phyloP scores from a whole-genome alignment of 805 yeast species.

The Metschnikowia colocasiae region DNA sequence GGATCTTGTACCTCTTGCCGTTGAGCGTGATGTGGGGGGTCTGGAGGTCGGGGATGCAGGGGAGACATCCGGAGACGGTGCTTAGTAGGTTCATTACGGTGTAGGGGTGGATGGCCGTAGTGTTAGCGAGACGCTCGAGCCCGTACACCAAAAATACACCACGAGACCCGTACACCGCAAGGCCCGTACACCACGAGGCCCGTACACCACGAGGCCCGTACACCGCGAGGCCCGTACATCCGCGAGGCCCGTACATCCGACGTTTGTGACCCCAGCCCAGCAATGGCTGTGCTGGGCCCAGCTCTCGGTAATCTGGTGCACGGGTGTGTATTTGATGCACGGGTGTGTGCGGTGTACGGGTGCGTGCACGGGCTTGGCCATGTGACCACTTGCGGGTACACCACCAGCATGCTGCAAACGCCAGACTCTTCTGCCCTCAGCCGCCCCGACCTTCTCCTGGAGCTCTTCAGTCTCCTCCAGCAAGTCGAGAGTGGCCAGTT shows the following conservation, averaged over 20 bases:
- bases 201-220: background rate
- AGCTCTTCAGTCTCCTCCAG: conserved; percentile 33
- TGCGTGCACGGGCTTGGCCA: no score
- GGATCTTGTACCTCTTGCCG: conserved; percentile 56
- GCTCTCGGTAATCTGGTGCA: no score
- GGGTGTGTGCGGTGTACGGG: background rate
- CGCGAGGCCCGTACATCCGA: no score
- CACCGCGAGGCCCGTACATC: background rate
- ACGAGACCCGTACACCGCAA: background rate
- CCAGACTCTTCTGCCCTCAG: background rate
- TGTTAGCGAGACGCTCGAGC: no score
- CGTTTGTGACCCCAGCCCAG: no score
- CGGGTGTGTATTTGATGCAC: no score
- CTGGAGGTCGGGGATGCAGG: conserved; percentile 42
- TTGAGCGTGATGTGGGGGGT: conserved; percentile 62
- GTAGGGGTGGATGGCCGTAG: background rate
- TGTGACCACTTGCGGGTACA: no score
- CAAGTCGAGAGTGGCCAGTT: conserved; percentile 33
- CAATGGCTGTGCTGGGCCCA: no score
- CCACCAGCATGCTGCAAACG: conserved; percentile 3
- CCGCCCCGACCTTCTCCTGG: conserved; percentile 33
- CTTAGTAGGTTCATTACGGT: conserved; percentile 13
- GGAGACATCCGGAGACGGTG: conserved; percentile 31
- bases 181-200: background rate
- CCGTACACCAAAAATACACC: background rate